Evolutionary conservation across 148 eudicot species (phyloP).

Genomic region (Nepenthes mirabilis): DNA sequence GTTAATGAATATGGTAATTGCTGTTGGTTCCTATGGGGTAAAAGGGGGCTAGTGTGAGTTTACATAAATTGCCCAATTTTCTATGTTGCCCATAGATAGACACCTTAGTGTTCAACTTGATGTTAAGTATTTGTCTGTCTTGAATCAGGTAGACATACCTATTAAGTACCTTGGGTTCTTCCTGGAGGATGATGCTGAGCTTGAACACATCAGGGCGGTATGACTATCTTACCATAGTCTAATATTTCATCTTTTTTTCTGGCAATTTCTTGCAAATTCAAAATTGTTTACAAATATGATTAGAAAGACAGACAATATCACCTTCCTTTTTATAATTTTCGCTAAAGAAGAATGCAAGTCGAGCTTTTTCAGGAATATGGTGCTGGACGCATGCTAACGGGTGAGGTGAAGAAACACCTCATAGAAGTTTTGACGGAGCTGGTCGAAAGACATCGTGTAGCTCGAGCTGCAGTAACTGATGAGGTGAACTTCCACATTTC

Average conservation of each 20-base stretch:
- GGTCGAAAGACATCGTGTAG: conserved; percentile 78
- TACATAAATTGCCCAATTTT: neutral
- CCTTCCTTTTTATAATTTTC: neutral
- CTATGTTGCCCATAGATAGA: neutral
- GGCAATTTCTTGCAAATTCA: neutral
- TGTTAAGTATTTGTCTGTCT: neutral
- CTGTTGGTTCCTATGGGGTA: no score
- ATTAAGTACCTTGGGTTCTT: conserved; percentile 93
- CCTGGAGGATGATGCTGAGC: conserved; percentile 94
- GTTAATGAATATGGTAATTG: no score
- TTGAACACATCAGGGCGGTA: conserved; percentile 68
- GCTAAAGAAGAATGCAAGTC: neutral
- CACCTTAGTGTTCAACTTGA: neutral
- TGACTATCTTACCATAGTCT: conserved; percentile 5
- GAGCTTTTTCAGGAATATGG: conserved; percentile 57
- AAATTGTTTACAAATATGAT: neutral
- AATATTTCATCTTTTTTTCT: neutral
- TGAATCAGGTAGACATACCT: conserved; percentile 76
- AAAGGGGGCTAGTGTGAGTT: no score
- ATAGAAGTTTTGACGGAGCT: conserved; percentile 70
- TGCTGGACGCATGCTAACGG: conserved; percentile 85
- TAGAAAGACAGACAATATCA: neutral
- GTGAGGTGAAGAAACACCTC: conserved; percentile 78
- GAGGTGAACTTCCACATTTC: conserved; percentile 31
- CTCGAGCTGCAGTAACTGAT: conserved; percentile 88